A percentile compares a stretch with the other conserved stretches of the same genome.
Conservation (phyloP, 495 filamentous ascomycete genomes). For the Pseudomonodictys pantanalensis region DNA sequence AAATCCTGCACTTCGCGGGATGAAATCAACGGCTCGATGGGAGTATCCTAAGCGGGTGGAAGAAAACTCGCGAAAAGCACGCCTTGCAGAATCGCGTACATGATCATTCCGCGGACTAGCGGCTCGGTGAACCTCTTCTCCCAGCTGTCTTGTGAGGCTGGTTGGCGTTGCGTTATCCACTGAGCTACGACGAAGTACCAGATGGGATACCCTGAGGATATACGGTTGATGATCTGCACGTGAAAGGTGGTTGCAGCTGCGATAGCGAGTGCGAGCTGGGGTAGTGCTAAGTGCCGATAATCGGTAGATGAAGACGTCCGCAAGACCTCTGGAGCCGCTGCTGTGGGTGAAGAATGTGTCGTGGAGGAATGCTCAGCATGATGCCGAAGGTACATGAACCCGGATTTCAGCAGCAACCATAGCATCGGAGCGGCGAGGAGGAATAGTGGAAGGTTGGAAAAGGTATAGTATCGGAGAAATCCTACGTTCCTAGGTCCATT, state of each 20-base stretch:
- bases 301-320: conserved; percentile 12
- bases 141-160: background rate
- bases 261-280: conserved; percentile 68
- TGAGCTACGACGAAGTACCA: conserved; percentile 74
- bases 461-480: conserved; percentile 85
- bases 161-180: conserved; percentile 31
- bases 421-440: conserved; percentile 78
- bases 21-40: background rate
- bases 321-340: background rate
- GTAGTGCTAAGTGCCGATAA: conserved; percentile 60
- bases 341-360: background rate
- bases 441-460: conserved; percentile 85
- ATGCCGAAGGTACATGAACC: conserved; percentile 47
- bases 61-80: conserved; percentile 24
- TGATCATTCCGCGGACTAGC: conserved; percentile 64
- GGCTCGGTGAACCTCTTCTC: conserved; percentile 23
- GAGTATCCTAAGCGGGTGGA: conserved; percentile 17
- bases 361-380: background rate
- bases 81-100: conserved; percentile 38
- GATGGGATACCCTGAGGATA: conserved; percentile 83
- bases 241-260: conserved; percentile 78
- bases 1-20: background rate
- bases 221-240: conserved; percentile 86
- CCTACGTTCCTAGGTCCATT: conserved; percentile 69
- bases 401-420: conserved; percentile 61